A percentile compares a stretch with the other conserved stretches of the same genome.
Evolutionary conservation across 2,329 filamentous ascomycete genomes (phyloP).

Genomic region (Pseudopyricularia cyperi): DNA sequence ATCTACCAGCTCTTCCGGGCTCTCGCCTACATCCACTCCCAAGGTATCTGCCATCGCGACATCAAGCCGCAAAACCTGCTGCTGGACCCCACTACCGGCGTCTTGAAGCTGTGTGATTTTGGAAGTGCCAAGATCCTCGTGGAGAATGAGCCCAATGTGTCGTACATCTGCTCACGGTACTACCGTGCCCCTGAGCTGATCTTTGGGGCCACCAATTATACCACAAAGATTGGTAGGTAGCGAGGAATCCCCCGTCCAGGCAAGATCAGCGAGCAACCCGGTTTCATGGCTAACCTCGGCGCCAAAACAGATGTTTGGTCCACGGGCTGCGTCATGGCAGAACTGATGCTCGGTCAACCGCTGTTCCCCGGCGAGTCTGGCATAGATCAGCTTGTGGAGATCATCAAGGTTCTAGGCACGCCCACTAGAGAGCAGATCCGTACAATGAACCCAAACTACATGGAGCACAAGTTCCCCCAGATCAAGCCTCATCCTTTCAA

Average conservation of each 20-base stretch:
- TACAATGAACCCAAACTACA: constrained; percentile 99
- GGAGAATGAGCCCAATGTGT: constrained; percentile 97
- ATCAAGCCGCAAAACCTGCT: constrained; percentile 98
- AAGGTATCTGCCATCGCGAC: constrained; percentile 96
- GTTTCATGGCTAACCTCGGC: background rate
- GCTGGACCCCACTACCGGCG: constrained; percentile 77
- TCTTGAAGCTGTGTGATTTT: constrained; percentile 97
- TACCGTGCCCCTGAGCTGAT: constrained; percentile 97
- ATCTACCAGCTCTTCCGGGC: constrained; percentile 99
- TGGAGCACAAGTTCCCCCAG: constrained; percentile 99
- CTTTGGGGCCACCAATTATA: constrained; percentile 98
- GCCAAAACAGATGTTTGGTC: constrained; percentile 80
- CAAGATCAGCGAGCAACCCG: background rate
- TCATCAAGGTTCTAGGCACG: constrained; percentile 97
- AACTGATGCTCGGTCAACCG: constrained; percentile 96
- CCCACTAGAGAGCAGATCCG: constrained; percentile 96
- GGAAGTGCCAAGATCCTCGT: constrained; percentile 97
- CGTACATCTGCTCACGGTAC: constrained; percentile 98
- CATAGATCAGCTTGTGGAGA: constrained; percentile 96
- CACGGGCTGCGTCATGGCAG: constrained; percentile 97
- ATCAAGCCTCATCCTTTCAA: constrained; percentile 99
- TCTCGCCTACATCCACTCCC: constrained; percentile 96
- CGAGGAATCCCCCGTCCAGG: background rate
- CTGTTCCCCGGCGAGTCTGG: constrained; percentile 97
- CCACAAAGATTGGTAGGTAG: constrained; percentile 90